Evolutionary conservation across 139 green algal species (phyloP), one percentile per base, ranked within the genome.

Genomic region (Tetradesmus obliquus): DNA sequence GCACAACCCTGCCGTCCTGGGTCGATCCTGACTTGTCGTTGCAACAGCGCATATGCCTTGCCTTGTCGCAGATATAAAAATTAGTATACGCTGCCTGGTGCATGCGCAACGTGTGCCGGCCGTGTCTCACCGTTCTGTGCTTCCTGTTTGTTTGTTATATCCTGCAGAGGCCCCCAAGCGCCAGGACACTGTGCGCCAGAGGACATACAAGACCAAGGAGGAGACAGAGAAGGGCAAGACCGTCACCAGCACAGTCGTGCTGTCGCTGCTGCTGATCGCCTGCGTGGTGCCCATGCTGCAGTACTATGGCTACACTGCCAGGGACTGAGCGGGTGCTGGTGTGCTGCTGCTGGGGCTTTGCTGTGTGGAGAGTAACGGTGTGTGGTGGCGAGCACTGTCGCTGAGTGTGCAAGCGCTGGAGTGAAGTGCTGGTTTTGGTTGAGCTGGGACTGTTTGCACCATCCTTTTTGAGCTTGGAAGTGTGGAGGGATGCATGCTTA

Each of bases 261-360:
- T 95, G 58, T 97, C 95, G 0, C 96, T 99, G 86, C 95, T 99
- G 24, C 79, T 98, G 82, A 99, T 99, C 89, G 95, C 98, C 5
- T 95, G 99, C 55, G 97, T 99, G 9, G 98, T 99, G 90, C 97
- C 97, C 82, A 99, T 99, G 97, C 90, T 98, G 74, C 97, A 99
- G 93, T 98, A 97, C 94, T 97, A 94, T 80, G 96, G 86, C 51
- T 90, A 90, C 86, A 90, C 86, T 71, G 86, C 86, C 51, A 83
- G 86, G 53, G 86, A 90, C 86, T 90, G 12, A 55, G 7, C 8
- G n/a, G 20, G 66, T 76, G 66, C 66, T 76, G 66, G 17, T 76
- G 66, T 24, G 2, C 17, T 76, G 66, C 17, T n/a, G 17, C 5
- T 24, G 66, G 12, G 66, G 12, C 8, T 76, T 32, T 72, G 69